phyloP scores from a whole-genome alignment of 2,329 filamentous ascomycete genomes.

The Pezizomycotina sp. region DNA sequence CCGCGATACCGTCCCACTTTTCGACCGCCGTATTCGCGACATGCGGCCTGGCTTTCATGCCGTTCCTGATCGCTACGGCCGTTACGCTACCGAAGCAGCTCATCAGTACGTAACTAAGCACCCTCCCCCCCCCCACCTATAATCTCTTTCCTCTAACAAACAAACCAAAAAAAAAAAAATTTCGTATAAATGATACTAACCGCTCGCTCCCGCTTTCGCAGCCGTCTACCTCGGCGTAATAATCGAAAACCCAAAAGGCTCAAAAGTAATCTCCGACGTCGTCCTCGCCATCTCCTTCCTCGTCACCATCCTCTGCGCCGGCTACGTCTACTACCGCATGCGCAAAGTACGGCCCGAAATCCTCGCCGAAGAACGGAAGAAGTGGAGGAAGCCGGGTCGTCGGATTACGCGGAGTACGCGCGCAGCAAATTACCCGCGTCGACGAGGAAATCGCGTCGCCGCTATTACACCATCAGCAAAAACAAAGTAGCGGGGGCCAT shows the following conservation, averaged over 20 bases:
- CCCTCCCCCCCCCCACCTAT: neutral
- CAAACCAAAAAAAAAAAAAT: too few relatives aligned
- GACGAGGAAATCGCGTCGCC: too few relatives aligned
- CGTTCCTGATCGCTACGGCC: conserved; percentile 31
- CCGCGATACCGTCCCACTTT: conserved; percentile 32
- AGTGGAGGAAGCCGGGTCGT: too few relatives aligned
- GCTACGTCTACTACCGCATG: conserved; percentile 31
- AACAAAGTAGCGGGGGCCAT: too few relatives aligned
- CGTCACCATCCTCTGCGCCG: conserved; percentile 29
- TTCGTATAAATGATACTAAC: too few relatives aligned
- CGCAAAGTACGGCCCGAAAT: conserved; percentile 18
- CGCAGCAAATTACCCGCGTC: too few relatives aligned
- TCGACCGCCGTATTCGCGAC: conserved; percentile 33
- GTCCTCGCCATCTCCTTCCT: conserved; percentile 28
- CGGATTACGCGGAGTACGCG: too few relatives aligned
- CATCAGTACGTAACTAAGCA: conserved; percentile 22
- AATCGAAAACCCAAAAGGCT: conserved; percentile 12
- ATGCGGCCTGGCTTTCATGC: conserved; percentile 32
- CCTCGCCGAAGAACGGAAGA: conserved; percentile 15
- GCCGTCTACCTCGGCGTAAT: conserved; percentile 32
- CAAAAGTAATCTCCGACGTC: conserved; percentile 27
- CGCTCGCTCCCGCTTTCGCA: neutral
- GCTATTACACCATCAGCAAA: too few relatives aligned
- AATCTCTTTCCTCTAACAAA: neutral
- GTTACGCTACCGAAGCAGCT: conserved; percentile 32